phyloP scores from a whole-genome alignment of 768 basidiomycete genomes.

The Tylopilus rubrobrunneus region DNA sequence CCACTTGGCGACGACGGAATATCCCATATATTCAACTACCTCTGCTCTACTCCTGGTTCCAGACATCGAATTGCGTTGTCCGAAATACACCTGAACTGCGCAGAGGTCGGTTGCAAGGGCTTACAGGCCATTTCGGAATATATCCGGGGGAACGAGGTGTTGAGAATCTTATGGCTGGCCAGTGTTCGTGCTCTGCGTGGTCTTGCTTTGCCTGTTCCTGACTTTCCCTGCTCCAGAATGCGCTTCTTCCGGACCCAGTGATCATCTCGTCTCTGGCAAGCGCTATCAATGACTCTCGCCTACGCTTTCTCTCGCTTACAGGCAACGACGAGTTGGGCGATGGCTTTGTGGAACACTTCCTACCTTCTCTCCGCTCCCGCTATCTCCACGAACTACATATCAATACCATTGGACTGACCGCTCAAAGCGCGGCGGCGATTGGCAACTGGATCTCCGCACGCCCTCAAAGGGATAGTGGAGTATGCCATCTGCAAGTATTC shows the following conservation, averaged over 20 bases:
- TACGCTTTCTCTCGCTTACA: slow-evolving; percentile 49
- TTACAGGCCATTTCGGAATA: slow-evolving; percentile 50
- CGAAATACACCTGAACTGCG: slow-evolving; percentile 56
- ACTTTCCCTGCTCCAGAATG: slow-evolving; percentile 35
- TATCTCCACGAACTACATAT: slow-evolving; percentile 51
- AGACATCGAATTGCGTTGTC: slow-evolving; percentile 38
- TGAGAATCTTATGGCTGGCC: slow-evolving; percentile 49
- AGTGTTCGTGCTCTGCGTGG: slow-evolving; percentile 40
- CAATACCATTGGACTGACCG: slow-evolving; percentile 44
- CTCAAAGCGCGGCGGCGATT: slow-evolving; percentile 41
- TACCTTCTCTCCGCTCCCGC: slow-evolving; percentile 45
- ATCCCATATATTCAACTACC: slow-evolving; percentile 49
- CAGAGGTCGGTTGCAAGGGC: slow-evolving; percentile 50
- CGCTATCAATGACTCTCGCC: slow-evolving; percentile 50
- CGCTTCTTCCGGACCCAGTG: slow-evolving; percentile 35
- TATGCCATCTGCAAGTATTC: slow-evolving; percentile 44
- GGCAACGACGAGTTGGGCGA: slow-evolving; percentile 48
- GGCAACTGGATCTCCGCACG: slow-evolving; percentile 46
- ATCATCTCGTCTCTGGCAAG: slow-evolving; percentile 39
- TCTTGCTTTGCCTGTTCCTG: background rate
- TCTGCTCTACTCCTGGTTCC: slow-evolving; percentile 46
- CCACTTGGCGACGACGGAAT: slow-evolving; percentile 55
- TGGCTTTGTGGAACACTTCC: slow-evolving; percentile 44
- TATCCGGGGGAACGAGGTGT: slow-evolving; percentile 40
- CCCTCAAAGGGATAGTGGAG: slow-evolving; percentile 8